Evolutionary conservation across 2,329 filamentous ascomycete species (phyloP).

Genomic region (Aschersonia sp.): DNA sequence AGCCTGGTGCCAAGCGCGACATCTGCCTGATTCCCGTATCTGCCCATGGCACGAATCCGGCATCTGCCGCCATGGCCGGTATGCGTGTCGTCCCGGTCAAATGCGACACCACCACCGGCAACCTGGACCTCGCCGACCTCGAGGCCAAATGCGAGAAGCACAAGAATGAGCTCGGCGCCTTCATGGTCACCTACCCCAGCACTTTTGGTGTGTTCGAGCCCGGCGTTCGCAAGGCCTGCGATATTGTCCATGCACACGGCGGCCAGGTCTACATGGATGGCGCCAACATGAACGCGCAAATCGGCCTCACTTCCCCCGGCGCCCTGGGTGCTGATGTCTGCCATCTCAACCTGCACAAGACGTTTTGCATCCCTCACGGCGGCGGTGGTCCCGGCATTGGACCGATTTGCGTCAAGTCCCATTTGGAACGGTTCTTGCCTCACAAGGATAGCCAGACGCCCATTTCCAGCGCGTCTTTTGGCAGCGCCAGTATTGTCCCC

Average conservation of each 20-base stretch:
- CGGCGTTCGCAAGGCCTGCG: conserved; percentile 68
- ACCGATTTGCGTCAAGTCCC: conserved; percentile 79
- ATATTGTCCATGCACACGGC: conserved; percentile 73
- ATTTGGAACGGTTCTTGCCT: conserved; percentile 57
- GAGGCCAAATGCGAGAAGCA: conserved; percentile 82
- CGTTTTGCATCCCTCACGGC: conserved; percentile 94
- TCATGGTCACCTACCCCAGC: conserved; percentile 95
- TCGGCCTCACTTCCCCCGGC: conserved; percentile 84
- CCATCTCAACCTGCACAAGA: conserved; percentile 96
- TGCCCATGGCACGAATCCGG: conserved; percentile 90
- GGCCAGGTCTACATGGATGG: conserved; percentile 98
- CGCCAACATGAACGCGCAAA: conserved; percentile 97
- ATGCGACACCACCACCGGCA: conserved; percentile 75
- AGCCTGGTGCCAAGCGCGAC: conserved; percentile 58
- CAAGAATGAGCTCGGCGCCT: conserved; percentile 70
- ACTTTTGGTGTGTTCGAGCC: conserved; percentile 95
- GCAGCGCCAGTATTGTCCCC: conserved; percentile 80
- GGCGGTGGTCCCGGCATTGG: conserved; percentile 89
- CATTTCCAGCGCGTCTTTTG: conserved; percentile 71
- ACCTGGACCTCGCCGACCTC: conserved; percentile 76
- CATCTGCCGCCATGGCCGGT: conserved; percentile 87
- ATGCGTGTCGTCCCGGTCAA: conserved; percentile 91
- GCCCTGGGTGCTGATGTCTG: conserved; percentile 94
- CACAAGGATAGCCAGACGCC: conserved; percentile 29
- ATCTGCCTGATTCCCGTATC: conserved; percentile 92